phyloP scores from a whole-genome alignment of 2,329 filamentous ascomycete species.

The Scorias spongiosa region DNA sequence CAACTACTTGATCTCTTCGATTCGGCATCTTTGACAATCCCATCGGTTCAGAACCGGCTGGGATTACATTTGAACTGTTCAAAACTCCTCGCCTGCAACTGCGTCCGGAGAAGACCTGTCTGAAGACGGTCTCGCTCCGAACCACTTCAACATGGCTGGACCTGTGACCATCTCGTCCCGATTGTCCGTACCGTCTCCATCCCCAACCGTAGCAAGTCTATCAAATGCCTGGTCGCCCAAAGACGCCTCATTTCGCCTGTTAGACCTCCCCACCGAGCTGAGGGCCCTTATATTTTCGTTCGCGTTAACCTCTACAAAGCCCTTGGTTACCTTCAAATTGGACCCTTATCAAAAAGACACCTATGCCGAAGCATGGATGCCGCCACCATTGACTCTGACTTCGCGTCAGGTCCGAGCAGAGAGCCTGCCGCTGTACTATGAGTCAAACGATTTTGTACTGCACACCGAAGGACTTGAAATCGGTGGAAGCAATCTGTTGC shows the following conservation, averaged over 20 bases:
- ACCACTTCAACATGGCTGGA: too few species aligned
- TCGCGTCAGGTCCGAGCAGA: conserved; percentile 15
- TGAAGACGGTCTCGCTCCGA: too few species aligned
- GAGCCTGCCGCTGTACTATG: conserved; percentile 15
- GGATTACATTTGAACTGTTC: too few species aligned
- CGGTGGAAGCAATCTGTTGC: not conserved
- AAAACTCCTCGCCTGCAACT: too few species aligned
- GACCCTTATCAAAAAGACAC: conserved; percentile 15
- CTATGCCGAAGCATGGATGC: conserved; percentile 10
- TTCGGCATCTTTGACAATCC: too few species aligned
- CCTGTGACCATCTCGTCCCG: too few species aligned
- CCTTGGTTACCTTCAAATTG: conserved; percentile 15
- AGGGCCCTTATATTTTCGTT: conserved; percentile 13
- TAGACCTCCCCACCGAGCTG: conserved; percentile 14
- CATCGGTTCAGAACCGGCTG: too few species aligned
- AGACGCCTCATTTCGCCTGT: conserved; percentile 3
- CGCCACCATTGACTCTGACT: conserved; percentile 14
- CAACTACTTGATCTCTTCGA: too few species aligned
- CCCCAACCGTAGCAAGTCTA: too few species aligned
- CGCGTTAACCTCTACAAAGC: conserved; percentile 9
- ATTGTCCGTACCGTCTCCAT: too few species aligned
- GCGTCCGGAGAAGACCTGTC: too few species aligned
- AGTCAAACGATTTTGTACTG: conserved; percentile 15
- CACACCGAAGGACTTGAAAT: conserved; percentile 12
- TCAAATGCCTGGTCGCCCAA: too few species aligned